Evolutionary conservation across 345 rosid genomes (phyloP).

Genomic region (Arabidopsis arenosa): DNA sequence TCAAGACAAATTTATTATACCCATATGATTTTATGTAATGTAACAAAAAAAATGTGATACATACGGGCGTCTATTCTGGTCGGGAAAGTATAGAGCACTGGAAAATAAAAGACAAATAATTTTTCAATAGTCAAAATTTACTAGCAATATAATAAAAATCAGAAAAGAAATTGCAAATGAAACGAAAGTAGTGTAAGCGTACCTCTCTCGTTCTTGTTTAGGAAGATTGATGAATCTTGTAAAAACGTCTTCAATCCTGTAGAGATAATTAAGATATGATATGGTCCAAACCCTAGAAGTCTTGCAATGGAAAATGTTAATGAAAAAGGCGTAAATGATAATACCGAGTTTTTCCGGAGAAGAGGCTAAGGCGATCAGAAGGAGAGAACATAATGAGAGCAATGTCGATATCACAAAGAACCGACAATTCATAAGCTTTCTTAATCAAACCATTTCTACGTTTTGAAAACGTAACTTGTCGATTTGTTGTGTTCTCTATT

Average conservation of each 20-base stretch:
- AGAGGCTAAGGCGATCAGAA: conserved; percentile 68
- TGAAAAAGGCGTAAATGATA: not conserved
- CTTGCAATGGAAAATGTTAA: conserved; percentile 4
- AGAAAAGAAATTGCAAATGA: not conserved
- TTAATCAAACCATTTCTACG: conserved; percentile 89
- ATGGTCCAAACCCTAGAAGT: not conserved
- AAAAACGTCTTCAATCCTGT: conserved; percentile 79
- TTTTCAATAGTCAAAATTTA: not conserved
- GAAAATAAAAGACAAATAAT: not conserved
- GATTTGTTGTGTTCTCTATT: conserved; percentile 77
- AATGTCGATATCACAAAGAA: conserved; percentile 82
- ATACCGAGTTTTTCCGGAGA: conserved; percentile 74
- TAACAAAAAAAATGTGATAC: not conserved
- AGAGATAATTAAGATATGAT: conserved; percentile 1
- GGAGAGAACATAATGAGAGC: conserved; percentile 89
- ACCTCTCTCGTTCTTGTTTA: conserved; percentile 76
- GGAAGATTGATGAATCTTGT: conserved; percentile 64
- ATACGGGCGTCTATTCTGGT: conserved; percentile 42
- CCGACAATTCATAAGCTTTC: conserved; percentile 86
- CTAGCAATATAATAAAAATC: not conserved
- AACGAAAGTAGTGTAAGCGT: conserved; percentile 6
- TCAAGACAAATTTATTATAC: not conserved
- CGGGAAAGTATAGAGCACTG: conserved; percentile 55
- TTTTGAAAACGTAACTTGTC: conserved; percentile 83
- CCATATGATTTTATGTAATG: not conserved